Evolutionary conservation across 2,329 filamentous ascomycete species (phyloP).

Genomic region (Rhynchosporium agropyri): DNA sequence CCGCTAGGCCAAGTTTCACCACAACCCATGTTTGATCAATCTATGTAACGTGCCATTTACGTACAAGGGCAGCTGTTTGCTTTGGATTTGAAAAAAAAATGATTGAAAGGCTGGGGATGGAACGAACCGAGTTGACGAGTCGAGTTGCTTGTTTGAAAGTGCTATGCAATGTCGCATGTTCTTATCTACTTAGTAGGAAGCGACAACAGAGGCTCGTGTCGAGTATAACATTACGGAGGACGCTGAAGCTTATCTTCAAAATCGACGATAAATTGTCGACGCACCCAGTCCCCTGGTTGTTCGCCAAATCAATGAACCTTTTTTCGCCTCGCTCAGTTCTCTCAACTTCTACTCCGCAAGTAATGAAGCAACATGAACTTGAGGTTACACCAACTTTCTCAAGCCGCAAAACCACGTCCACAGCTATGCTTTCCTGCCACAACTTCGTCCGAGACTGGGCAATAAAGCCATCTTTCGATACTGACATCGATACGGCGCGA

Average conservation of each 20-base stretch:
- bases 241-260: constrained; percentile 12
- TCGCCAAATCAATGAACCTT: not conserved
- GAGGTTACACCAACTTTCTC: constrained; percentile 15
- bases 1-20: constrained; percentile 2
- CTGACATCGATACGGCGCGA: not conserved
- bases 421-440: not conserved
- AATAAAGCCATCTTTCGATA: not conserved
- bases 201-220: not conserved
- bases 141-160: not conserved
- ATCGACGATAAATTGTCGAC: not conserved
- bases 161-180: not conserved
- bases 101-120: constrained; percentile 1
- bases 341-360: not conserved
- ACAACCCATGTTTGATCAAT: constrained; percentile 25
- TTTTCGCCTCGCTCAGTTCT: not conserved
- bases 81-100: no score
- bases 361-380: not conserved
- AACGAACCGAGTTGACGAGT: constrained; percentile 10
- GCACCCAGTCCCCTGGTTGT: not conserved
- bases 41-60: constrained; percentile 36
- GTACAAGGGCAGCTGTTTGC: constrained; percentile 7
- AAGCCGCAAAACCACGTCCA: not conserved
- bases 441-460: not conserved
- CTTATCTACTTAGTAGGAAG: not conserved
- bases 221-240: not conserved